A percentile compares a stretch with the other conserved stretches of the same genome.
These are phyloP conservation scores for Platanthera zijinensis DNA, from an alignment of 106 monocot species.

Conservation along the genomic window DNA sequence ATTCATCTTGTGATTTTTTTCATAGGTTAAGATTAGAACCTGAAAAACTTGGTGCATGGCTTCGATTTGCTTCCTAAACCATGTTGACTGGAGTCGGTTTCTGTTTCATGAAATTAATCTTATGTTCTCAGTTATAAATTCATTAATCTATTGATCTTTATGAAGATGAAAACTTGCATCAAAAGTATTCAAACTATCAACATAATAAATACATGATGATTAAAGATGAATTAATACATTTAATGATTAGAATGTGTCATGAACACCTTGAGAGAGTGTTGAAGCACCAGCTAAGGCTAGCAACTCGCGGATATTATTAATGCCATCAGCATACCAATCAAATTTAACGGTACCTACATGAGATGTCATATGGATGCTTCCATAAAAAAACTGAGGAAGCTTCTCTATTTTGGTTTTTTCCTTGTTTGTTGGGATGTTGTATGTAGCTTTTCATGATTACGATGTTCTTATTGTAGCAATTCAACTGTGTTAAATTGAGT, in stretches of 20 bases:
- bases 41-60: conserved; percentile 99
- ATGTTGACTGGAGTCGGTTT: conserved; percentile 59
- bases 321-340: no score
- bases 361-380: no score
- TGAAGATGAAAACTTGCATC: background rate
- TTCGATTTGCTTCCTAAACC: conserved; percentile 99
- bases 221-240: background rate
- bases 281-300: no score
- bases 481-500: no score
- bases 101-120: conserved; percentile 70
- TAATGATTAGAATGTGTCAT: background rate
- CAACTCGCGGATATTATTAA: no score
- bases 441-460: no score
- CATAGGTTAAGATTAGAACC: conserved; percentile 47
- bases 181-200: background rate
- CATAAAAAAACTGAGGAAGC: no score
- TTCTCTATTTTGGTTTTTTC: no score
- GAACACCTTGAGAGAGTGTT: background rate
- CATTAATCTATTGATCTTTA: conserved; percentile 11
- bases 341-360: no score
- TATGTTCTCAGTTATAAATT: conserved; percentile 40
- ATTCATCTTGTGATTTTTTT: conserved; percentile 35
- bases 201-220: background rate
- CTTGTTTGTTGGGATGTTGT: no score
- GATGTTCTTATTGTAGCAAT: no score